phyloP scores from a whole-genome alignment of 108 stramenopile species.

The Schizochytrium sp. region DNA sequence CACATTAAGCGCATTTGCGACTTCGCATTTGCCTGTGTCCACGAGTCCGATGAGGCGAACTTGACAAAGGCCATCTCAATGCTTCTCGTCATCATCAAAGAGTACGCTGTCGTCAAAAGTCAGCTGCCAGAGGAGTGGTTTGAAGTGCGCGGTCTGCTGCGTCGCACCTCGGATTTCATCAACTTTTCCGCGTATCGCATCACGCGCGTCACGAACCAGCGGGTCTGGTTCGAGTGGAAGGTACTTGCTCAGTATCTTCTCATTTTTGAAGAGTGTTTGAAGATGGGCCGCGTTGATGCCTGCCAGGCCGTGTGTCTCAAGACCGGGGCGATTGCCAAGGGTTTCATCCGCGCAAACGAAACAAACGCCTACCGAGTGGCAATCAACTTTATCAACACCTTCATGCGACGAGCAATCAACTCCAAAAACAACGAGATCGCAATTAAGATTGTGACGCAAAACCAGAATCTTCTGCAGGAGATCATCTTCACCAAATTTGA shows the following conservation, averaged over 20 bases:
- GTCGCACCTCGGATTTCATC: conserved; percentile 11
- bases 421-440: not conserved
- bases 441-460: not conserved
- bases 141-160: not conserved
- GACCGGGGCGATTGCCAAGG: not conserved
- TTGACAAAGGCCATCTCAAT: not conserved
- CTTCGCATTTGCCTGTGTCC: not conserved
- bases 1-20: conserved; percentile 9
- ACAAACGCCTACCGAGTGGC: not conserved
- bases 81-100: not conserved
- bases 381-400: conserved; percentile 3
- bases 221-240: conserved; percentile 3
- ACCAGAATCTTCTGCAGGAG: not conserved
- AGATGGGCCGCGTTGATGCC: not conserved
- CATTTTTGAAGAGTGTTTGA: not conserved
- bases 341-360: not conserved
- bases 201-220: not conserved
- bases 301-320: not conserved
- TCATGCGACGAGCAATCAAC: not conserved
- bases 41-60: not conserved
- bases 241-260: not conserved
- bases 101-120: not conserved
- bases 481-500: not conserved
- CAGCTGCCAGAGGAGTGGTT: not conserved
- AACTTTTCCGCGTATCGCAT: not conserved